Base-by-base conservation (phyloP, 2,329 filamentous ascomycete species). In the Cladosporium sp. region DNA sequence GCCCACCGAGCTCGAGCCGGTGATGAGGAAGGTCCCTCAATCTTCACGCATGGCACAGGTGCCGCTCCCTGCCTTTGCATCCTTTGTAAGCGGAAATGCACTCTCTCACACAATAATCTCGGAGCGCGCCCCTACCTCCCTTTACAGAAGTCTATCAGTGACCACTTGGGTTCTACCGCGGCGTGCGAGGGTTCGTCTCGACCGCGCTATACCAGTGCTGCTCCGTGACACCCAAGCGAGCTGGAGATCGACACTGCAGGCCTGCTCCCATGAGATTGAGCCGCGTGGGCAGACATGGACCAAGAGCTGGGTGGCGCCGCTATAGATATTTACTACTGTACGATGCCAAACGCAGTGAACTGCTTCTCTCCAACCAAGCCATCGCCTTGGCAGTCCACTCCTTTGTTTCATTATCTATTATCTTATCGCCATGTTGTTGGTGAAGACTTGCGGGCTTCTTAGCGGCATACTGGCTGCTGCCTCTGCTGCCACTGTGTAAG, bases 351-450 rank as follows among this genome's bases (percentile, higher is more conserved):
- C 10, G 19, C 42, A 25, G 42, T 22, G 42, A 45, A 8, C n/a
- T 45, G 24, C 24, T 17, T 34, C 22, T 53, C n/a, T 35, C 17
- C 22, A 40, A 34, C n/a, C 32, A n/a, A 55, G 40, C 40, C 40
- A 28, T 28, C n/a, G 20, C 25, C 52, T 55, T 55, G 52, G 52
- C 52, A 17, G 44, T 45, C 40, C 52, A 39, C 32, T 55, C 52
- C 10, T 55, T 55, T 37, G 32, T 13, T 24, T 55, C 19, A 19
- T 7, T 37, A 47, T 28, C 20, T 24, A 24, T 25, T 24, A 24
- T 25, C 28, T 37, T 32, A 12, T 17, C 32, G 25, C 20, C 5
- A 55, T 55, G 52, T 47, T 55, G 39, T 19, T 55, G 28, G 36
- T 15, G 7, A 32, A 24, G 13, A 35, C 52, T 24, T 17, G 28